Base-by-base conservation (phyloP, 257 asterid species). In the Mitragyna speciosa region DNA sequence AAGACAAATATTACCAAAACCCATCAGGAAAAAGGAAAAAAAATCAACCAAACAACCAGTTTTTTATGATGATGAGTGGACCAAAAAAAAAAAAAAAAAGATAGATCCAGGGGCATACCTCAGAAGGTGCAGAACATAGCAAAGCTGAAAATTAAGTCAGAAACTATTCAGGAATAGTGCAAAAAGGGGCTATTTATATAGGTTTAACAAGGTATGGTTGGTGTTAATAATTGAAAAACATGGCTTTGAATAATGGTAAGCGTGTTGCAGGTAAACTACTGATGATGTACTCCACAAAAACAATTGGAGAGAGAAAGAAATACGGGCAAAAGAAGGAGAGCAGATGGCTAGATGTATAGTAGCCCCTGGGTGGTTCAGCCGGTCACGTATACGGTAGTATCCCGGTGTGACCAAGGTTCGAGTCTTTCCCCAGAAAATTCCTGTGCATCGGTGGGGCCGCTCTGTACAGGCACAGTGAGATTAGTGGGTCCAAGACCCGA, bases 241-340 rank as follows among this genome's bases (percentile, higher is more conserved):
- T 88, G 90, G 81, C 82, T 82, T 85, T 77, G 89, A 84, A 85
- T 72, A 82, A 78, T 69, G 91, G 80, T 85, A 83, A 79, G 88
- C 82, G 91, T 81, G 88, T 71, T 84, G 85, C 86, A 83, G 91
- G 69, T 65, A 63, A 58, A 54, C 43, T 16, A 49, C 26, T 76
- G 67, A 76, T n/a, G 19, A 41, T 47, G 74, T 51, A 72, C 22
- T 58, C 30, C 8, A 58, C n/a, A 0, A 8, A 24, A 70, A 70
- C 26, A 70, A 69, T 30, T n/a, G 28, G 33, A 12, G 4, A 24
- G 17, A 22, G 7, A 68, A 43, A 63, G 31, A 61, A 68, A 74
- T 47, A 56, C 45, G 47, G 78, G 47, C 69, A 30, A 39, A n/a
- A 77, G 33, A 52, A 68, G 76, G 61, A 17, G 41, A 7, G 59